A percentile compares a stretch with the other conserved stretches of the same genome.
These are phyloP conservation scores for Oryza brachyantha DNA, from an alignment of 176 grass and related monocot genomes.

Conservation along the genomic window DNA sequence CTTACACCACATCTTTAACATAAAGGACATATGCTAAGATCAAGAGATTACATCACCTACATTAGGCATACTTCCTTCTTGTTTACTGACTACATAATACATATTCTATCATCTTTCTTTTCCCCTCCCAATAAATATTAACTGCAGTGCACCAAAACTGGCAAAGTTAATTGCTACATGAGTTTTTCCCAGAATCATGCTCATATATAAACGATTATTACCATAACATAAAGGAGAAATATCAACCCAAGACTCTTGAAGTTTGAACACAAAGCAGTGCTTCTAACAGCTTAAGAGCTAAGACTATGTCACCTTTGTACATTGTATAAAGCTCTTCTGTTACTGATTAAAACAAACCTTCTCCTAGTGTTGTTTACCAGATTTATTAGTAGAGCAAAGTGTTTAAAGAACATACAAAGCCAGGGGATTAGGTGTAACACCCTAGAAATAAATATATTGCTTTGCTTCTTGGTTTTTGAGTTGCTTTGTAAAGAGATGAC, in stretches of 20 bases:
- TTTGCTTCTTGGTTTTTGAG: too few relatives aligned
- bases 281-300: too few relatives aligned
- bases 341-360: neutral
- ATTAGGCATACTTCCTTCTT: neutral
- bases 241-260: neutral
- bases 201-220: neutral
- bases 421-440: too few relatives aligned
- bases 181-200: neutral
- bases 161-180: neutral
- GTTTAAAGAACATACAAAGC: slow-evolving; percentile 2
- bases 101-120: neutral
- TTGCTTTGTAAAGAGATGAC: too few relatives aligned
- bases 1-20: too few relatives aligned
- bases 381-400: slow-evolving; percentile 22
- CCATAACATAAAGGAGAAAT: neutral
- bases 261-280: neutral
- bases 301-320: too few relatives aligned
- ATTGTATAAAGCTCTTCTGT: neutral
- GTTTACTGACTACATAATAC: neutral
- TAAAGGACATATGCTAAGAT: too few relatives aligned
- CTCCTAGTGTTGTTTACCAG: slow-evolving; percentile 6
- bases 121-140: neutral
- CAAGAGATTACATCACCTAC: too few relatives aligned
- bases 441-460: too few relatives aligned
- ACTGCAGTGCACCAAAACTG: neutral